Evolutionary conservation across 371 early-diverging fungal species (phyloP).

Genomic region (Nematocida ironsii): DNA sequence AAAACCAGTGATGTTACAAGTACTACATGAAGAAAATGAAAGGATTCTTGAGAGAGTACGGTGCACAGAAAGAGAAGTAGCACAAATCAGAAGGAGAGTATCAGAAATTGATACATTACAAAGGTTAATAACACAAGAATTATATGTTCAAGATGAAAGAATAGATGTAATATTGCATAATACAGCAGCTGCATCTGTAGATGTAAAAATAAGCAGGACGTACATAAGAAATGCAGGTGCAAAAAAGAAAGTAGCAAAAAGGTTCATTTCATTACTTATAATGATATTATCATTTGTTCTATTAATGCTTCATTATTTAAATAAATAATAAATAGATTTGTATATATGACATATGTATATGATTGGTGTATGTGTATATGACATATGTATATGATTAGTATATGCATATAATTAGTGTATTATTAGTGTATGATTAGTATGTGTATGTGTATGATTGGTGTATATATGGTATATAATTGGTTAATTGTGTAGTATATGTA

Average conservation of each 20-base stretch:
- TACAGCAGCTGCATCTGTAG: constrained; percentile 31
- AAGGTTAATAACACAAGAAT: constrained; percentile 53
- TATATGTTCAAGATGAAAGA: constrained; percentile 50
- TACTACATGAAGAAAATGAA: constrained; percentile 53
- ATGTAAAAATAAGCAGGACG: constrained; percentile 50
- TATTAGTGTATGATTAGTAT: no score
- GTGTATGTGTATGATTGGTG: no score
- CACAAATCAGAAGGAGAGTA: constrained; percentile 24
- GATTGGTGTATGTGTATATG: no score
- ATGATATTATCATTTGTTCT: constrained; percentile 45
- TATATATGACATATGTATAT: no score
- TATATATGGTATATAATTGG: not conserved
- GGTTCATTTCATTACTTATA: constrained; percentile 47
- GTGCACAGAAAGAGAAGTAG: constrained; percentile 38
- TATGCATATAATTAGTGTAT: no score
- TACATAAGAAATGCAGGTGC: constrained; percentile 41
- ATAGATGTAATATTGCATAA: constrained; percentile 44
- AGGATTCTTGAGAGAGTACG: constrained; percentile 32
- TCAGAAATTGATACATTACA: constrained; percentile 54
- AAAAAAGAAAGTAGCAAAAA: constrained; percentile 16
- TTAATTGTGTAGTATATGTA: no score
- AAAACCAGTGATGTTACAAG: constrained; percentile 32
- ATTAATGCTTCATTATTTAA: constrained; percentile 28
- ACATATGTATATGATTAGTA: no score
- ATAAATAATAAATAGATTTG: constrained; percentile 33